phyloP scores from a whole-genome alignment of 2,329 filamentous ascomycete species.

The Trematosphaeria pertusa region DNA sequence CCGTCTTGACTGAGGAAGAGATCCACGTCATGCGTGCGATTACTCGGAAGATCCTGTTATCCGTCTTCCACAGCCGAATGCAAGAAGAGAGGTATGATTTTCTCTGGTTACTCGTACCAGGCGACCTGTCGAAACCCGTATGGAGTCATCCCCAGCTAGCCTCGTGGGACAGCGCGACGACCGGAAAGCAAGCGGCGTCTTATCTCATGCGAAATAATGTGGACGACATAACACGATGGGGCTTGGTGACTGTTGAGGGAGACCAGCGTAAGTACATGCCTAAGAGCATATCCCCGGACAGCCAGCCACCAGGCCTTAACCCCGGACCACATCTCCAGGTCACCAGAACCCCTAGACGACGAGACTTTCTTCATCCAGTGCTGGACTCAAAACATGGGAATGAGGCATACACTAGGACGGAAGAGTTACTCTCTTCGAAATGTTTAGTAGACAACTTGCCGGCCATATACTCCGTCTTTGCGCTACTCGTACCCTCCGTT shows the following conservation, averaged over 20 bases:
- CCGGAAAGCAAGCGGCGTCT: constrained; percentile 15
- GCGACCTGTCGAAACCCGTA: constrained; percentile 12
- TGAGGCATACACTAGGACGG: constrained; percentile 51
- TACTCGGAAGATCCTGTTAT: constrained; percentile 36
- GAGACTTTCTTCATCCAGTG: constrained; percentile 64
- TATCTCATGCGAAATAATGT: constrained; percentile 17
- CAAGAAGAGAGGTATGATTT: constrained; percentile 34
- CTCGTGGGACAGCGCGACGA: constrained; percentile 23
- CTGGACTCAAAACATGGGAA: constrained; percentile 16
- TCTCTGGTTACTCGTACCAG: constrained; percentile 37
- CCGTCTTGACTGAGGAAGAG: constrained; percentile 20
- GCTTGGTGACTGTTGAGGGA: constrained; percentile 27
- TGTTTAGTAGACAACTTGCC: constrained; percentile 59
- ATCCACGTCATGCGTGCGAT: constrained; percentile 26
- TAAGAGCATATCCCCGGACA: constrained; percentile 9
- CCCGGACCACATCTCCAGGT: constrained; percentile 19
- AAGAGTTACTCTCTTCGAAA: constrained; percentile 56
- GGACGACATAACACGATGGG: constrained; percentile 25
- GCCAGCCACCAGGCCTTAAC: neutral
- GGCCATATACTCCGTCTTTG: constrained; percentile 54
- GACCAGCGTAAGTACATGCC: constrained; percentile 33
- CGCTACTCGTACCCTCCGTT: constrained; percentile 74
- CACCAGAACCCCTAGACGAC: constrained; percentile 58
- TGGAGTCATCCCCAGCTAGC: constrained; percentile 17
- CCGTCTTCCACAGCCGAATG: constrained; percentile 30